These are phyloP conservation scores for Chloris gayana DNA, from an alignment of 176 grass and related monocot genomes.

Conservation along the genomic window DNA sequence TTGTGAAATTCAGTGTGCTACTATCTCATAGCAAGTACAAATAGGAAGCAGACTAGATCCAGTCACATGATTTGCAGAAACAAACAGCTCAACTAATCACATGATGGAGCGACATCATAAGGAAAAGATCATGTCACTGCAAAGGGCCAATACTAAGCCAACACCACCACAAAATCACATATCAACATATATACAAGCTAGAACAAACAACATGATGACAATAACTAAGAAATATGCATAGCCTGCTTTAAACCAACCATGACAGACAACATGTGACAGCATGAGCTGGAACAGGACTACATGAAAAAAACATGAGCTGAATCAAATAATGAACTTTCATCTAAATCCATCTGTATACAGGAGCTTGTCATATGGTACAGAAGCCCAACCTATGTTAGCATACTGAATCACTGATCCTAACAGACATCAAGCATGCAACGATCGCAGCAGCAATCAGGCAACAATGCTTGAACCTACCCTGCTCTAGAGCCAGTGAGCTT, in stretches of 20 bases:
- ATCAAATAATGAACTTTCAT: constrained; percentile 62
- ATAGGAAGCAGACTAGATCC: background rate
- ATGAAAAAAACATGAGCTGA: constrained; percentile 37
- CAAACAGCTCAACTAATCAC: constrained; percentile 8
- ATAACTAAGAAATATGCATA: background rate
- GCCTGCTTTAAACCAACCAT: background rate
- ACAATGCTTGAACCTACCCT: constrained; percentile 56
- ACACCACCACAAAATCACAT: background rate
- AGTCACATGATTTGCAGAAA: background rate
- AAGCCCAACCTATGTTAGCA: constrained; percentile 62
- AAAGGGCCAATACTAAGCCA: background rate
- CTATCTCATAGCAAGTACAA: background rate
- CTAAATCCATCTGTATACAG: constrained; percentile 58
- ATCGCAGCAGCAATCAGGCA: constrained; percentile 47
- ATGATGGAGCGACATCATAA: background rate
- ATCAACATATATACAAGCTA: constrained; percentile 8
- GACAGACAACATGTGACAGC: constrained; percentile 10
- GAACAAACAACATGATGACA: background rate
- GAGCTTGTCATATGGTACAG: constrained; percentile 60
- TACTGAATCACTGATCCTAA: constrained; percentile 57
- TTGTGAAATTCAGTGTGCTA: background rate
- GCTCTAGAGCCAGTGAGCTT: constrained; percentile 55
- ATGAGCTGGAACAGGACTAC: constrained; percentile 8
- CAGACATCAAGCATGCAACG: constrained; percentile 50
- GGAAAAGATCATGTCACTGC: background rate